Conservation (phyloP, 164 flowering plant genomes). For the Tinospora cordifolia region DNA sequence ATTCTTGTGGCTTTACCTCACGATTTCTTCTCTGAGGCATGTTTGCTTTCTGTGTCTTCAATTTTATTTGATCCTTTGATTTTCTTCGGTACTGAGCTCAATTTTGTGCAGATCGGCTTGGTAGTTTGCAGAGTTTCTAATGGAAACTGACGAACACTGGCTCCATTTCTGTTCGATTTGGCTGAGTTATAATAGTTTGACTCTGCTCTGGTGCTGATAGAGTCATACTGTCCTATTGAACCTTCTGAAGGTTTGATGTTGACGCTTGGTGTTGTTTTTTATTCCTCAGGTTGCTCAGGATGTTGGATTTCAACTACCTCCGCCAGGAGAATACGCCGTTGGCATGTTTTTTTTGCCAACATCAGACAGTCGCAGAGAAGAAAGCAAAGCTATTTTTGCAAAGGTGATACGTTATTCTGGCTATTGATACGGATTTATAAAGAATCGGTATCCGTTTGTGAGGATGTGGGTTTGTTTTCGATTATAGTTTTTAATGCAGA, state of each 20-base stretch:
- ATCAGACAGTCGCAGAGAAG: constrained; percentile 72
- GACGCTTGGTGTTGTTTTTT: constrained; percentile 5
- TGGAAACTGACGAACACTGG: constrained; percentile 1
- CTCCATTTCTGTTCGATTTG: constrained; percentile 1
- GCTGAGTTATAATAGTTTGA: background rate
- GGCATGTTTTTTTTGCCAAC: constrained; percentile 96
- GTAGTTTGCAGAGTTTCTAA: constrained; percentile 4
- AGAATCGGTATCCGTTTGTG: background rate
- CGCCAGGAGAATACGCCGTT: constrained; percentile 82
- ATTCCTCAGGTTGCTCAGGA: constrained; percentile 57
- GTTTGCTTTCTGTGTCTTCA: constrained; percentile 1
- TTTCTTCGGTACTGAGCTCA: background rate
- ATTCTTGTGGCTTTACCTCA: constrained; percentile 92
- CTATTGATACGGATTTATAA: background rate
- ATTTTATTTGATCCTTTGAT: background rate
- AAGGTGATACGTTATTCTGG: constrained; percentile 50
- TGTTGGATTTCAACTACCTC: constrained; percentile 75
- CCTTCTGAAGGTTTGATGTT: background rate
- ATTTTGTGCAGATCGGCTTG: background rate
- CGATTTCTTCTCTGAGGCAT: constrained; percentile 60
- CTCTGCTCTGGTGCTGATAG: background rate
- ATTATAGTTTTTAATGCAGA: background rate
- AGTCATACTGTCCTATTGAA: background rate
- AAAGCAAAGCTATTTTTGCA: constrained; percentile 72
- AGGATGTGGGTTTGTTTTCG: background rate